Base-by-base conservation (phyloP, 176 grass and related monocot species). In the Musa acuminata region DNA sequence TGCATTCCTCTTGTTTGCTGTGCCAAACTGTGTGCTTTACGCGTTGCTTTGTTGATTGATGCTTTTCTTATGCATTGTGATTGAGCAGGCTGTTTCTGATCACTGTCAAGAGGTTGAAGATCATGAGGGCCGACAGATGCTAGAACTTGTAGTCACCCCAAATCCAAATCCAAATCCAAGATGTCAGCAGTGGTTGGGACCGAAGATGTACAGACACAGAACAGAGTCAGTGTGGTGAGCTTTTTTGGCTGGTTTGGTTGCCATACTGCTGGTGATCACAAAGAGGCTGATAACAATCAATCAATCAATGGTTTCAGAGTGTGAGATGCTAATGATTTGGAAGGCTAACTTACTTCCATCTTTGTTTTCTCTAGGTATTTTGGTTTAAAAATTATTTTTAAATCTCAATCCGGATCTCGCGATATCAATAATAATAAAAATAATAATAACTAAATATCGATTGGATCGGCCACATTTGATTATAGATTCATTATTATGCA, bases 101-200 rank as follows among this genome's bases (percentile, higher is more conserved):
- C 71, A 87, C 70, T 60, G 85, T 91, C 16, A 91, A 85, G 85
- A 91, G 82, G 81, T 27, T 91, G 57, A 83, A 81, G 83, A 91
- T 91, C 57, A 69, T 74, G 64, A 85, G 85, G 77, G 77, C 19
- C 19, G 89, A 83, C 55, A 83, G 64, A 60, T 85, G 83, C 57
- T 87, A 81, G 79, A 11, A n/a, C 19, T 21, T 11, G 35, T 5
- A 6, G 4, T 19, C 14, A 19, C 8, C 13, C n/a, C n/a, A n/a
- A n/a, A n/a, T n/a, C 29, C 9, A 49, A 43, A 17, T 71, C 43
- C 1, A 71, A 3, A 22, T 71, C 51, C 51, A 16, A 22, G 17
- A 71, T 14, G 17, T 51, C 51, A 17, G 26, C 26, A 65, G 23
- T 63, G 60, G 9, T 23, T 11, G 20, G 9, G 8, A 26, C 5